Percentiles rank a stretch among this genome's conserved stretches.
Evolutionary conservation across 2,329 filamentous ascomycete genomes (phyloP).

Genomic region (Leptographium lundbergii): DNA sequence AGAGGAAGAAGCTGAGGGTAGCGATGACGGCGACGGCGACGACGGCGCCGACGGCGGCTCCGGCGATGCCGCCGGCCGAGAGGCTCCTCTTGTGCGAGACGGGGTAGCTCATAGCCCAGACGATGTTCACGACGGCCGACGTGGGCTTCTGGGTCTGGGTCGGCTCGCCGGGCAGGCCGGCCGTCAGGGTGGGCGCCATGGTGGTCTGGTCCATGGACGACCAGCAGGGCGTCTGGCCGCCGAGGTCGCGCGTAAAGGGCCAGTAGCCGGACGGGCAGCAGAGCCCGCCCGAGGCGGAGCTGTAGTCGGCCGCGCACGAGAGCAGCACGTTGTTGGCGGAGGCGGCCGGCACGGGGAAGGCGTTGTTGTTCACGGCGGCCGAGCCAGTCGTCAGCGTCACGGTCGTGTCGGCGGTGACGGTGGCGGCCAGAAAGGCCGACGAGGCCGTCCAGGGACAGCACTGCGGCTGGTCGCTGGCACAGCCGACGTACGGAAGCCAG

Average conservation of each 20-base stretch:
- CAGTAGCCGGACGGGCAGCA: slow-evolving; percentile 17
- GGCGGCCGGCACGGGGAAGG: slow-evolving; percentile 13
- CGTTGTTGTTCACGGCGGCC: slow-evolving; percentile 1
- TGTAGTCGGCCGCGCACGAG: slow-evolving; percentile 16
- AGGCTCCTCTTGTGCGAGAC: slow-evolving; percentile 1
- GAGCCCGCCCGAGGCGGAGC: slow-evolving; percentile 13
- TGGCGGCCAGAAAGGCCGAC: slow-evolving; percentile 3
- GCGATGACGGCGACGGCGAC: not conserved
- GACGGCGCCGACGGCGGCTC: not conserved
- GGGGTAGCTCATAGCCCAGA: slow-evolving; percentile 17
- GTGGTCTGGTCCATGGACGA: slow-evolving; percentile 11
- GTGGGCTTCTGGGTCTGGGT: slow-evolving; percentile 13
- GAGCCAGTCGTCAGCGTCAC: slow-evolving; percentile 4
- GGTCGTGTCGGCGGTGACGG: slow-evolving; percentile 5
- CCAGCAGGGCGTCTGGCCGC: slow-evolving; percentile 17
- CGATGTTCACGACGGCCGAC: slow-evolving; percentile 17
- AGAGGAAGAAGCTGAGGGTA: not conserved
- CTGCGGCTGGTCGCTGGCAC: slow-evolving; percentile 15
- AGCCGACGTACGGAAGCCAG: slow-evolving; percentile 16
- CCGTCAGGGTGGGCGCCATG: slow-evolving; percentile 12
- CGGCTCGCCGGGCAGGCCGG: slow-evolving; percentile 10
- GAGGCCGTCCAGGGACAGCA: slow-evolving; percentile 16
- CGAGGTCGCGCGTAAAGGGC: slow-evolving; percentile 15
- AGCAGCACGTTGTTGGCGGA: slow-evolving; percentile 5
- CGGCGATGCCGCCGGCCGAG: not conserved